Evolutionary conservation across 2,329 filamentous ascomycete genomes (phyloP), one percentile per base, ranked within the genome.

Genomic region (Calonectria montana): DNA sequence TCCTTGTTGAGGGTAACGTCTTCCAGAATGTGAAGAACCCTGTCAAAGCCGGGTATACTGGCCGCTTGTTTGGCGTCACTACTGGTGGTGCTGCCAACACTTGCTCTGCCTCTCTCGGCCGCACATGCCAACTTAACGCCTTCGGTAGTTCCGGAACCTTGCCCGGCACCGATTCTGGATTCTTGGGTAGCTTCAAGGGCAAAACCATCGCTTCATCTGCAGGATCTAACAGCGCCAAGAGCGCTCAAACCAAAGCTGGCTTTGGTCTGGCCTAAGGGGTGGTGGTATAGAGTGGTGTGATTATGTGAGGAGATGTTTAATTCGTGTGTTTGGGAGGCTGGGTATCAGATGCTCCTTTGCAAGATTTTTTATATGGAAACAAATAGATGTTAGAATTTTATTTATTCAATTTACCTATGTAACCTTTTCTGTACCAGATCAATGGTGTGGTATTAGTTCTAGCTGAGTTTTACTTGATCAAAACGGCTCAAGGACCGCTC

Each of bases 1-100:
- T 89, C 43, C 82, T 91, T 29, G 86, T 86, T 3, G 89, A 91
- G 81, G 89, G 88, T 43, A 90, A 89, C 75, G 83, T 88, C 35
- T 91, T 90, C 84, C 85, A 89, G 80, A 87, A 88, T 74, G 84
- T 90, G 59, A 77, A 80, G 5, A 81, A 82, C 15, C 79, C 83
- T n/a, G 80, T 86, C 50, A 83, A 86, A 68, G 43, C 73, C 21
- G 69, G 76, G 13, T 72, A 72, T 69, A 61, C 70, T 12, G 82
- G 82, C 41, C 59, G 77, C 68, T 71, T 83, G 9, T 82, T 83
- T 73, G 77, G 77, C 25, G 76, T 72, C 61, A 75, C 79, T 67
- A 72, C 69, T 43, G 70, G 81, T 13, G 78, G 69, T 47, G 79
- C 81, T 70, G 85, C 84, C 75, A 75, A 80, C 18, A 79, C 77